These are phyloP conservation scores for Colletotrichum liaoningense DNA, from an alignment of 2,329 filamentous ascomycete species.

Conservation along the genomic window DNA sequence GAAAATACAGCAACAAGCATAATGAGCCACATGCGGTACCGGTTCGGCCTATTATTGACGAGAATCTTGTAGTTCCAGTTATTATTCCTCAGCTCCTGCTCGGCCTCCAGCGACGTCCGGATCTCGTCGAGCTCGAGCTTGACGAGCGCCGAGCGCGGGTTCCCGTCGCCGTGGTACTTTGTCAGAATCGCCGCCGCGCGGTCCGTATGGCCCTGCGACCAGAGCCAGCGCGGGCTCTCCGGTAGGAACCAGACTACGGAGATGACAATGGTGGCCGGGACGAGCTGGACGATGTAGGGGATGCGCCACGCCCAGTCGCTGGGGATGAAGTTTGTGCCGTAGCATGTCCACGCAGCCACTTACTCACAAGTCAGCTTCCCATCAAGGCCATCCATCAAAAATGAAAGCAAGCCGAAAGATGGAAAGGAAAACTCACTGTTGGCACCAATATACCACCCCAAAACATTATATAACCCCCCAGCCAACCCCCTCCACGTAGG, in stretches of 20 bases:
- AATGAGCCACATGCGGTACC: constrained; percentile 59
- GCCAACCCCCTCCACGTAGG: constrained; percentile 38
- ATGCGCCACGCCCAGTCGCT: constrained; percentile 62
- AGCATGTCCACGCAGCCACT: constrained; percentile 57
- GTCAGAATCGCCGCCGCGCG: constrained; percentile 45
- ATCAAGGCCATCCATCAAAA: too few species aligned
- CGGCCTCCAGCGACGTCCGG: constrained; percentile 56
- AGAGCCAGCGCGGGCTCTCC: constrained; percentile 58
- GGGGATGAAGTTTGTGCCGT: constrained; percentile 55
- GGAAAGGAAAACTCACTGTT: constrained; percentile 35
- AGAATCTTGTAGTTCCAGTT: constrained; percentile 57
- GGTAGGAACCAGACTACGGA: constrained; percentile 59
- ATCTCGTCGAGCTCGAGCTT: constrained; percentile 58
- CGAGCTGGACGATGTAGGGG: constrained; percentile 56
- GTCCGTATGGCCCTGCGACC: constrained; percentile 47
- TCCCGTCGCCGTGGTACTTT: constrained; percentile 56
- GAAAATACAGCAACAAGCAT: constrained; percentile 60
- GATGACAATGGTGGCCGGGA: constrained; percentile 55
- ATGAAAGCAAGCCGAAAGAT: too few species aligned
- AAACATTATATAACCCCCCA: constrained; percentile 36
- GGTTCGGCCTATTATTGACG: constrained; percentile 58
- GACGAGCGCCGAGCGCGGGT: constrained; percentile 46
- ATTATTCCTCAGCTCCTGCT: constrained; percentile 48
- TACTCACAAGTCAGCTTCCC: too few species aligned
- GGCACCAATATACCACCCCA: constrained; percentile 38